These are phyloP conservation scores for Kuraishia molischiana DNA, from an alignment of 805 yeast genomes.

Conservation along the genomic window DNA sequence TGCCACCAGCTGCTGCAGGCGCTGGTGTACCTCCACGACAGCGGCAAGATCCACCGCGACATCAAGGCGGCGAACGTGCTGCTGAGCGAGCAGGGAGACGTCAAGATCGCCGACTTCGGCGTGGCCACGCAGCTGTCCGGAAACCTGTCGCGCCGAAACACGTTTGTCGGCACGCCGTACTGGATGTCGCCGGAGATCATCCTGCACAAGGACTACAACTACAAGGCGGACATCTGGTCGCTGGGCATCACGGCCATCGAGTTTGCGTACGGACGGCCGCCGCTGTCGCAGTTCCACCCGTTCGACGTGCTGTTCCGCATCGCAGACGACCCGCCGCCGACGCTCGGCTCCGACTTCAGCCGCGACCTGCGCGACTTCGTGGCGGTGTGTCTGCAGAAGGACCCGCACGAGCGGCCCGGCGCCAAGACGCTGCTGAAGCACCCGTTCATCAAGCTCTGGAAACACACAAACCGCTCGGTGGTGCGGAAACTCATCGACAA, in stretches of 20 bases:
- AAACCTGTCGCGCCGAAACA: constrained; percentile 37
- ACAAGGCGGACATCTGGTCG: constrained; percentile 73
- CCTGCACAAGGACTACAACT: constrained; percentile 45
- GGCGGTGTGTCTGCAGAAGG: constrained; percentile 55
- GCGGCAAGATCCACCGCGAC: constrained; percentile 83
- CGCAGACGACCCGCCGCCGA: constrained; percentile 39
- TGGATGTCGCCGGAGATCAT: constrained; percentile 62
- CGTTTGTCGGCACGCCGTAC: constrained; percentile 53
- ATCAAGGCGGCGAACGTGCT: constrained; percentile 82
- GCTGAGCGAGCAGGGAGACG: constrained; percentile 68
- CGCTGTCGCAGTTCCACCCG: constrained; percentile 44
- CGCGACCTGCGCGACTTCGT: constrained; percentile 58
- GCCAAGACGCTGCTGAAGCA: constrained; percentile 57
- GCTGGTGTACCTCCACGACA: constrained; percentile 53
- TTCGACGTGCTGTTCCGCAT: constrained; percentile 44
- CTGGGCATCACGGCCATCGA: constrained; percentile 74
- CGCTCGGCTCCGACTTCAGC: constrained; percentile 21
- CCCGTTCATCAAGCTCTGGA: constrained; percentile 40
- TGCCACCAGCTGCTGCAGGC: constrained; percentile 50
- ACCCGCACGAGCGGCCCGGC: constrained; percentile 56
- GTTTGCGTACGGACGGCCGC: constrained; percentile 64
- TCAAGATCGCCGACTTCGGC: constrained; percentile 92
- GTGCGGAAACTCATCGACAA: constrained; percentile 31
- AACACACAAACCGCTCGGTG: constrained; percentile 19
- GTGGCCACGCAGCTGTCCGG: constrained; percentile 75